phyloP scores from a whole-genome alignment of 179 eudicot species.

The Dionaea muscipula region DNA sequence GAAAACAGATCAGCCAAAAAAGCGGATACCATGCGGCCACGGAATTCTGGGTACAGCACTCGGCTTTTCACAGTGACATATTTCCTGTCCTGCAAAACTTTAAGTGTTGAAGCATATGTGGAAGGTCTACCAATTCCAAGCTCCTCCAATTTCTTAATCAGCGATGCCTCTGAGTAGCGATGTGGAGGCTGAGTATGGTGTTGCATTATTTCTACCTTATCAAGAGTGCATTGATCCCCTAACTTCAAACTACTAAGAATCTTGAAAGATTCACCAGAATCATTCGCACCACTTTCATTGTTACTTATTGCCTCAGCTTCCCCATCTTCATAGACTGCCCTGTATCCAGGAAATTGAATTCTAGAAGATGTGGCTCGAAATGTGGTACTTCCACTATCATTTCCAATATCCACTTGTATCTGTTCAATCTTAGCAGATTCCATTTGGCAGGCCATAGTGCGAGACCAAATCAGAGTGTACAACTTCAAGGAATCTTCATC shows the following conservation, averaged over 20 bases:
- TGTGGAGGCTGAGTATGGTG: constrained; percentile 78
- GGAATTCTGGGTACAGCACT: constrained; percentile 69
- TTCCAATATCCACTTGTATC: constrained; percentile 66
- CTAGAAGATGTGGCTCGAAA: constrained; percentile 60
- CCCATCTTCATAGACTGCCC: constrained; percentile 52
- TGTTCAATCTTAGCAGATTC: constrained; percentile 51
- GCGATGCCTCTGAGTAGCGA: constrained; percentile 73
- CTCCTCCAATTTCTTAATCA: constrained; percentile 84
- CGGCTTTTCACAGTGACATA: constrained; percentile 56
- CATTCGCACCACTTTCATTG: constrained; percentile 32
- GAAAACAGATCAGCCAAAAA: constrained; percentile 74
- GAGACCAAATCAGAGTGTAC: constrained; percentile 84
- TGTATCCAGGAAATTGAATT: constrained; percentile 59
- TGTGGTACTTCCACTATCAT: constrained; percentile 29
- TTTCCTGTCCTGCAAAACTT: constrained; percentile 79
- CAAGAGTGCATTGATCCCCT: constrained; percentile 43
- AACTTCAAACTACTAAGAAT: constrained; percentile 35
- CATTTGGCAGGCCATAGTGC: constrained; percentile 96
- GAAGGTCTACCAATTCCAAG: constrained; percentile 98
- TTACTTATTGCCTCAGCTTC: constrained; percentile 44
- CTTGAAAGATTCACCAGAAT: constrained; percentile 29
- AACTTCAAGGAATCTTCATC: constrained; percentile 74
- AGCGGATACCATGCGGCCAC: constrained; percentile 97
- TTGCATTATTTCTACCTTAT: constrained; percentile 49
- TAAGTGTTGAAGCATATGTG: constrained; percentile 74